Conservation (phyloP, 75 land plant genomes). For the Sequoiadendron giganteum region DNA sequence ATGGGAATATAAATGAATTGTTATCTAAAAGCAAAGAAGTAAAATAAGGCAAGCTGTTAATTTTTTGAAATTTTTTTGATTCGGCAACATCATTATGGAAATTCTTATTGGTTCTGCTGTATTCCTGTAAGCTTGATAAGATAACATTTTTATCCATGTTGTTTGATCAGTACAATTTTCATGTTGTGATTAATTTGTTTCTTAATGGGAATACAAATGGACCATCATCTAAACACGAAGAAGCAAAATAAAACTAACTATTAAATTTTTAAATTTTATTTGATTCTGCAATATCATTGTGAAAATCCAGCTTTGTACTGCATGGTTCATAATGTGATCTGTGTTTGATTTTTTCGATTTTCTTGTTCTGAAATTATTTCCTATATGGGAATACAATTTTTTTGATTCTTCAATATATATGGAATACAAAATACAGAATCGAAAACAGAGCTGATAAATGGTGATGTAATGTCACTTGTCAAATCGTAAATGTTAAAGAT, state of each 20-base stretch:
- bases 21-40: background rate
- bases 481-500: too few species aligned
- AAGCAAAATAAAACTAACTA: background rate
- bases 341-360: too few species aligned
- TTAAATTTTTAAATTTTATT: background rate
- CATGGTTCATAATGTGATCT: too few species aligned
- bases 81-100: background rate
- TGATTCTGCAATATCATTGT: background rate
- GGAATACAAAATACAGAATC: too few species aligned
- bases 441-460: too few species aligned
- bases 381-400: too few species aligned
- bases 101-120: background rate
- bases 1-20: background rate
- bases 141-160: conserved; percentile 23
- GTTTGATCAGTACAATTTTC: background rate
- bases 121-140: conserved; percentile 69
- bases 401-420: too few species aligned
- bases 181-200: background rate
- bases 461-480: too few species aligned
- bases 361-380: too few species aligned
- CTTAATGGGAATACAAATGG: background rate
- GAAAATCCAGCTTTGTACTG: too few species aligned
- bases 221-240: background rate
- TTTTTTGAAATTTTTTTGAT: background rate
- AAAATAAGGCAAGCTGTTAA: background rate